Evolutionary conservation across 1,284 basidiomycete genomes (phyloP), one percentile per base, ranked within the genome.

Genomic region (Apiotrichum domesticum): DNA sequence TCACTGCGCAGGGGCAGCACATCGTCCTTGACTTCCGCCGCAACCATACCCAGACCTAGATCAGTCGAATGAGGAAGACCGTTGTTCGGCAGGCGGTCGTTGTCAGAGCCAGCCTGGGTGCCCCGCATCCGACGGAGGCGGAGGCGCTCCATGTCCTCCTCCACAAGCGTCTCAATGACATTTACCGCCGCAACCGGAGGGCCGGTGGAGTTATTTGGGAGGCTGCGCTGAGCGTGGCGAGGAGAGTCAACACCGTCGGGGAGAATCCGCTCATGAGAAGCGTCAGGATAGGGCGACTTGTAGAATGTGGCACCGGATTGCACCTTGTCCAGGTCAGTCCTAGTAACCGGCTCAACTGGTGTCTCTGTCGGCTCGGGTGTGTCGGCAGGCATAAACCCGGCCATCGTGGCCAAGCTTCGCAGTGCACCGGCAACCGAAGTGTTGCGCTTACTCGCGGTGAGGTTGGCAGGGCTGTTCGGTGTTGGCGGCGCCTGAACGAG

Each of bases 81-180:
- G 51, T 74, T 75, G 55, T 74, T 73, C 0, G 64, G 57, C 5
- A 72, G 63, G 29, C 61, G 51, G 0, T 73, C 73, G 59, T 71
- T 69, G 51, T 73, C 73, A 9, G 69, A 69, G 10, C 73, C 75
- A 2, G 76, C 73, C 55, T 77, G 71, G 1, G 67, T 67, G 0
- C 71, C 70, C 10, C 66, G 70, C 49, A 83, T 79, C 52, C 88
- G 78, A 34, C 91, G 81, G 14, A 87, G 85, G 29, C 86, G 78
- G 40, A 94, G 68, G 7, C 90, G 82, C 62, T 92, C 88, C 87
- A 91, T 88, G 68, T 95, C 90, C 69, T 94, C 90, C 66, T 90
- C 88, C 69, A 90, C 88, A 21, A 94, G 78, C 0, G 88, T 88
- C 62, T 90, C 87, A 77, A 94, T 86, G 3, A 92, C 87, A 62